Evolutionary conservation across 305 asterid genomes (phyloP).

Genomic region (Fraxinus platypoda): DNA sequence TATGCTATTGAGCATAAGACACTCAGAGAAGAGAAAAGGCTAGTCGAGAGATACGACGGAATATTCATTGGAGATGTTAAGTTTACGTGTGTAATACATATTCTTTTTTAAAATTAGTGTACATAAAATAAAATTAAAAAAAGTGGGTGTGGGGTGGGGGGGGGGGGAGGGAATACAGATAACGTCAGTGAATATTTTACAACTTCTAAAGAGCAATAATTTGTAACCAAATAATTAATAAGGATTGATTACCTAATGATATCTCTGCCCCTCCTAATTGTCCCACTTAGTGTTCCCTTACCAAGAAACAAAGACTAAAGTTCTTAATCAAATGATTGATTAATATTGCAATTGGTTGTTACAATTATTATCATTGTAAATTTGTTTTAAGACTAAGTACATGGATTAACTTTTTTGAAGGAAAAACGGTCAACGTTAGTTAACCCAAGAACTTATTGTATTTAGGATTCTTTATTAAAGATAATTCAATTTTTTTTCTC

Average conservation of each 20-base stretch:
- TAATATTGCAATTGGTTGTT: not conserved
- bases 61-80: not conserved
- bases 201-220: not conserved
- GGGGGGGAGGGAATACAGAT: not conserved
- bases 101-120: not conserved
- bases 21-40: not conserved
- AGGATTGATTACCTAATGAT: not conserved
- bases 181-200: not conserved
- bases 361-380: not conserved
- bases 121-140: no score
- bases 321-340: not conserved
- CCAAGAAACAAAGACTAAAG: not conserved
- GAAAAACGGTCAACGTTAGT: not conserved
- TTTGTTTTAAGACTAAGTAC: not conserved
- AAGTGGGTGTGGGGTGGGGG: no score
- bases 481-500: no score
- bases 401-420: not conserved
- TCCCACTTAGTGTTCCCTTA: not conserved
- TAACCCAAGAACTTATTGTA: not conserved
- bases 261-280: not conserved
- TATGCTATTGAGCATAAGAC: not conserved
- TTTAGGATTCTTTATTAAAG: not conserved
- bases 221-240: not conserved
- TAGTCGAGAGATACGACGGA: not conserved
- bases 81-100: not conserved